Percentiles rank a stretch among this genome's conserved stretches.
phyloP scores from a whole-genome alignment of 2,329 filamentous ascomycete genomes.

The Monilinia vaccinii-corymbosi region DNA sequence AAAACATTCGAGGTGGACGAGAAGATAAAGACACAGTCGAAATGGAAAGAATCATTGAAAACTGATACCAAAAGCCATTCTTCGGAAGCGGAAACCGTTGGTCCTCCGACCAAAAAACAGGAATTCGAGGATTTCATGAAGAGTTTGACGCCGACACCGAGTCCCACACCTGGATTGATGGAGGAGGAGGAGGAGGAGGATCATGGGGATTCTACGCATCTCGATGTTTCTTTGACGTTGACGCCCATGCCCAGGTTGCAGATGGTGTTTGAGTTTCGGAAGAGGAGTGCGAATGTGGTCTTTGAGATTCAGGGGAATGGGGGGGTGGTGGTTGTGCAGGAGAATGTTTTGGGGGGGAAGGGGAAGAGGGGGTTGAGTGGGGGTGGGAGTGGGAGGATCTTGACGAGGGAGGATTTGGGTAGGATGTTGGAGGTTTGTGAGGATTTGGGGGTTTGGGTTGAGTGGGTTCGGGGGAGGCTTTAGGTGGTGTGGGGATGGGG shows the following conservation, averaged over 20 bases:
- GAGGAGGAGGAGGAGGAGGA: background rate
- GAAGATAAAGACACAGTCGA: background rate
- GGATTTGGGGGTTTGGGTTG: conserved; percentile 42
- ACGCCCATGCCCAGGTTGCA: conserved; percentile 24
- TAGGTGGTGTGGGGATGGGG: background rate
- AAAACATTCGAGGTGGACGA: conserved; percentile 41
- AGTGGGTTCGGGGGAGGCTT: conserved; percentile 35
- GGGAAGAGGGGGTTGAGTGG: conserved; percentile 1
- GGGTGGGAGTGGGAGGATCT: conserved; percentile 6
- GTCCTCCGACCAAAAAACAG: conserved; percentile 19
- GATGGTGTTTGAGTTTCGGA: conserved; percentile 24
- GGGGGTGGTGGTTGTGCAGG: conserved; percentile 22
- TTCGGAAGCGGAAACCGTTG: background rate
- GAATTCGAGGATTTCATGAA: conserved; percentile 27
- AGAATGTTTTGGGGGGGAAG: conserved; percentile 25
- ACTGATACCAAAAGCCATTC: background rate
- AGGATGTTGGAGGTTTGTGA: conserved; percentile 38
- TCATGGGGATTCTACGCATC: background rate
- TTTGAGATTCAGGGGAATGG: conserved; percentile 27
- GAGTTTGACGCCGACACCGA: background rate
- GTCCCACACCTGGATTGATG: conserved; percentile 10
- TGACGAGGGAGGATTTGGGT: conserved; percentile 31
- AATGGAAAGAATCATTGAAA: background rate
- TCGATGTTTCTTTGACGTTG: conserved; percentile 25
- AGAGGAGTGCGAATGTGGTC: conserved; percentile 25